These are phyloP conservation scores for Tylopilus felleus DNA, from an alignment of 768 basidiomycete genomes.

Conservation along the genomic window DNA sequence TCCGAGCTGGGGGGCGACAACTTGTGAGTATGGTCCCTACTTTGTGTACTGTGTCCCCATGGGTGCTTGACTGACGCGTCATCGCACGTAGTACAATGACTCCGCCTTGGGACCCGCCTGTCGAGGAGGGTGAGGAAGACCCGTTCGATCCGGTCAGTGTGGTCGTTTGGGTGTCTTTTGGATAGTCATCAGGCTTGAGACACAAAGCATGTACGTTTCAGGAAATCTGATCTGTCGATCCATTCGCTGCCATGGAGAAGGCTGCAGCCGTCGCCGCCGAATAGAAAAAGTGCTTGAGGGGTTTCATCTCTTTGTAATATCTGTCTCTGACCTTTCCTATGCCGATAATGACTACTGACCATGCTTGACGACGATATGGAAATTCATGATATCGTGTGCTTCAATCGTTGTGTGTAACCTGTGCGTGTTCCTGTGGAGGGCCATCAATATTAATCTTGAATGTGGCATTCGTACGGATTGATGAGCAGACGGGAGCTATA, in stretches of 20 bases:
- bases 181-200: too few relatives aligned
- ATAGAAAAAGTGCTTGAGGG: background rate
- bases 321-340: too few relatives aligned
- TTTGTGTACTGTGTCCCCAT: too few relatives aligned
- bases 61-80: background rate
- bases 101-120: constrained; percentile 28
- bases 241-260: constrained; percentile 11
- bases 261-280: background rate
- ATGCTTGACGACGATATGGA: too few relatives aligned
- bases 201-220: constrained; percentile 3
- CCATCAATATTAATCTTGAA: too few relatives aligned
- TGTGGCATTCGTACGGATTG: too few relatives aligned
- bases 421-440: too few relatives aligned
- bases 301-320: too few relatives aligned
- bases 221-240: constrained; percentile 6
- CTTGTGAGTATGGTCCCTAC: constrained; percentile 13
- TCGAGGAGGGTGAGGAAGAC: constrained; percentile 25
- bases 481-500: background rate
- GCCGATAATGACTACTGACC: background rate
- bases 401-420: too few relatives aligned
- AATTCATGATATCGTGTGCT: too few relatives aligned
- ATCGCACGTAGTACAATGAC: constrained; percentile 20
- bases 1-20: constrained; percentile 15
- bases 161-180: too few relatives aligned
- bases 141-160: constrained; percentile 14